These are phyloP conservation scores for Botrytis aclada DNA, from an alignment of 2,329 filamentous ascomycete species.

Conservation along the genomic window DNA sequence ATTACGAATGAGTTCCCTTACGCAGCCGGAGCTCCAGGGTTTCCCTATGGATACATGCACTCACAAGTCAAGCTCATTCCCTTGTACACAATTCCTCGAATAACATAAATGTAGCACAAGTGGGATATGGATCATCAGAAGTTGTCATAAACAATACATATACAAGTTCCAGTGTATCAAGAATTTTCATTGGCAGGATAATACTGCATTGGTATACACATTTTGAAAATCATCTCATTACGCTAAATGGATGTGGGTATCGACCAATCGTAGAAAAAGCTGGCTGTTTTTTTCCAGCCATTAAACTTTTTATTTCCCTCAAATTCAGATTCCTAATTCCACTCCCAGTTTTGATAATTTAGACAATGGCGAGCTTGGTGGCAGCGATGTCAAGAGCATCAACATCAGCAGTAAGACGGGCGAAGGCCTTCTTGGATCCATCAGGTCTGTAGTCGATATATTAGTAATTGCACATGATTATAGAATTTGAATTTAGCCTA, in stretches of 20 bases:
- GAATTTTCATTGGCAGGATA: constrained; percentile 23
- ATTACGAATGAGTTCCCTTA: neutral
- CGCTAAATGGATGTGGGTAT: constrained; percentile 37
- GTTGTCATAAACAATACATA: neutral
- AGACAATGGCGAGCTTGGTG: constrained; percentile 97
- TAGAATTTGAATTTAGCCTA: constrained; percentile 45
- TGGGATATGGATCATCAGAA: neutral
- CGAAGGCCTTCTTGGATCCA: constrained; percentile 98
- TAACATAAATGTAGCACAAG: too few species aligned
- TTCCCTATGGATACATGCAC: neutral
- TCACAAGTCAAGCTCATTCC: neutral
- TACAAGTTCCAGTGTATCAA: neutral
- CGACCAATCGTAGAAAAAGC: constrained; percentile 25
- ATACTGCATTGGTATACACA: constrained; percentile 17
- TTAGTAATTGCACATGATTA: constrained; percentile 23
- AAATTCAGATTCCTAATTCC: constrained; percentile 40
- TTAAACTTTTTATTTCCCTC: constrained; percentile 24
- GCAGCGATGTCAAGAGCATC: constrained; percentile 99
- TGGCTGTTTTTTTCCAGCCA: neutral
- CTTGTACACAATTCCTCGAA: neutral
- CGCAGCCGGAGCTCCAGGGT: neutral
- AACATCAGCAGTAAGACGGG: constrained; percentile 90
- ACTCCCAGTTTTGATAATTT: constrained; percentile 52
- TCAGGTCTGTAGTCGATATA: constrained; percentile 63
- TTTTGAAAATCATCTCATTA: constrained; percentile 36